Conservation (phyloP, 768 basidiomycete genomes). For the Tricholoma terreum region DNA sequence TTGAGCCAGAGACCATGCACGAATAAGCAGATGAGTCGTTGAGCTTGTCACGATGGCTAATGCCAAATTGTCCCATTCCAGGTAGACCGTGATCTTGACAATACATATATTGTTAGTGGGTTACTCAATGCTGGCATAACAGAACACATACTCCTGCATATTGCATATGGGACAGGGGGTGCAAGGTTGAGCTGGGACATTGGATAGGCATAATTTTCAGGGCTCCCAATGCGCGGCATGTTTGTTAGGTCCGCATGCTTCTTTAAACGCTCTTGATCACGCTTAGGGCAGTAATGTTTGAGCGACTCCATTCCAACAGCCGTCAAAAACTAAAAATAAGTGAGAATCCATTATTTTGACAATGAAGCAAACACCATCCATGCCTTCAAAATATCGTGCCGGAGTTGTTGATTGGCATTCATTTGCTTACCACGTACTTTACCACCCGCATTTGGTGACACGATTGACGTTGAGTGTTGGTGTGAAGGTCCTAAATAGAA, state of each 20-base stretch:
- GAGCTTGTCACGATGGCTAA: conserved; percentile 5
- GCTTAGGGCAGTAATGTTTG: background rate
- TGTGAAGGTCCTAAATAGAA: background rate
- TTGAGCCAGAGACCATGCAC: conserved; percentile 4
- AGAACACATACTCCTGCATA: too few species aligned
- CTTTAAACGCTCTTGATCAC: background rate
- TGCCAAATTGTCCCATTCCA: conserved; percentile 12
- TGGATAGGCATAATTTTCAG: background rate
- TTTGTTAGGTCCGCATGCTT: background rate
- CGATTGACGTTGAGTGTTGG: background rate
- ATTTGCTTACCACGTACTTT: background rate
- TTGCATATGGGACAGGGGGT: background rate
- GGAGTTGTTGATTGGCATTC: background rate
- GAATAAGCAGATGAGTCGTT: conserved; percentile 5
- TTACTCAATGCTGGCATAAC: too few species aligned
- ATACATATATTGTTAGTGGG: background rate
- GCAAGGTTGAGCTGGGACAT: background rate
- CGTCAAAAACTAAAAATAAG: background rate
- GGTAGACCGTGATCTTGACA: background rate
- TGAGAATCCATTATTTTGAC: background rate
- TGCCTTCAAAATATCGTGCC: background rate
- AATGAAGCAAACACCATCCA: background rate
- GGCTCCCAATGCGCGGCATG: background rate
- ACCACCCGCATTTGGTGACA: background rate
- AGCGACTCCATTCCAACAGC: background rate